Evolutionary conservation across 2,329 filamentous ascomycete genomes (phyloP), one percentile per base, ranked within the genome.

Genomic region (Emmonsiellopsis sp.): DNA sequence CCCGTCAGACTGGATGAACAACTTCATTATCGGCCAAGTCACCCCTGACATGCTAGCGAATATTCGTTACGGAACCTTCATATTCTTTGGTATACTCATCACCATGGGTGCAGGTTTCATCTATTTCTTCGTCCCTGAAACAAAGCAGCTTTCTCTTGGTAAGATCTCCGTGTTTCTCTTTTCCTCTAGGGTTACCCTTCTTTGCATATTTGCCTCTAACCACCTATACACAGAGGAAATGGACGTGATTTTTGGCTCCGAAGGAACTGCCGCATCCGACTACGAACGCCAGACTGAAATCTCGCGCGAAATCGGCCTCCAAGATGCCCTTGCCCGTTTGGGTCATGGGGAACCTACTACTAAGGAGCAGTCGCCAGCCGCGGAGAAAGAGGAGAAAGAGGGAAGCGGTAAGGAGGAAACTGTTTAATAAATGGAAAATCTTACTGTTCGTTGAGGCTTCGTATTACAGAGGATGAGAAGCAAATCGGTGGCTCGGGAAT

Each of bases 11-110:
- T 64, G 62, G 79, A 82, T 82, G 77, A 79, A 73, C 62, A 77
- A 78, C 55, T 77, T 74, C 62, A 76, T 86, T 54, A 81, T 87
- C 20, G 84, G 84, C 0, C 84, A 86, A 65, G 81, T 87, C 13
- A 87, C 84, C 0, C 85, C 85, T 0, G 79, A 85, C 54, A 83
- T 88, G 79, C 71, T 89, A 1, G 72, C 74, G 2, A 64, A 69
- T 10, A 86, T 88, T 51, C 79, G 74, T 0, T 89, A 86, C 56
- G 85, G 85, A 11, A 87, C 86, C 0, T 89, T 86, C 55, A 81
- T 89, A 52, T 70, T 89, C 11, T 89, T 89, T 55, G 85, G 85
- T 0, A 53, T 84, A 0, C 59, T 89, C 13, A 86, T 81, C 0
- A 81, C 79, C 53, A 57, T 83, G 0, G 84, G 84, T 2, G 83